These are phyloP conservation scores for Sugiyamaella smithiae DNA, from an alignment of 805 yeast species.

Conservation along the genomic window DNA sequence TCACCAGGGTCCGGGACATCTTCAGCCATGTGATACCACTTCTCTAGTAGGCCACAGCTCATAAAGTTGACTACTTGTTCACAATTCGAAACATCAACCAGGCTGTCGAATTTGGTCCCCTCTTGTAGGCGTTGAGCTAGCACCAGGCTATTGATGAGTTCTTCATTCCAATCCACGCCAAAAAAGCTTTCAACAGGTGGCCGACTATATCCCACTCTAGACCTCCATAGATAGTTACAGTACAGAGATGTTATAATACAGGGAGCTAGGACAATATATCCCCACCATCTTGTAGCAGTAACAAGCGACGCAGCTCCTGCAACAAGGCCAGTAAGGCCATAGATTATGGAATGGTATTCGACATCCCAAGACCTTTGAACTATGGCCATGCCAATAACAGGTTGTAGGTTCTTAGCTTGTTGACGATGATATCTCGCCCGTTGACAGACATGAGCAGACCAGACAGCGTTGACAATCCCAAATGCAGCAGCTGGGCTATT, in stretches of 20 bases:
- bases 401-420: neutral
- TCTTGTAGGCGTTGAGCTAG: neutral
- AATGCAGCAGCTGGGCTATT: slow-evolving; percentile 1
- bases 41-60: neutral
- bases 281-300: slow-evolving; percentile 8
- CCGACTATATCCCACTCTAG: slow-evolving; percentile 2
- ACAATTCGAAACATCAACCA: neutral
- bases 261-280: neutral
- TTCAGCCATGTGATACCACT: neutral
- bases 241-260: neutral
- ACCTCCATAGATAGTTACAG: slow-evolving; percentile 3
- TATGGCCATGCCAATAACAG: neutral
- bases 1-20: neutral
- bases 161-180: neutral
- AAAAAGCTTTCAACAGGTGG: slow-evolving; percentile 1
- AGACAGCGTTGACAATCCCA: neutral
- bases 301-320: slow-evolving; percentile 2
- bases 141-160: neutral
- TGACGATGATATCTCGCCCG: neutral
- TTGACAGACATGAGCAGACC: slow-evolving; percentile 1
- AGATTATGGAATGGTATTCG: neutral
- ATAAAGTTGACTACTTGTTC: neutral
- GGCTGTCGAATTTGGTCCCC: neutral
- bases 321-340: slow-evolving; percentile 5
- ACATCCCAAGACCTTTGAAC: neutral